Evolutionary conservation across 164 flowering plant species (phyloP).

Genomic region (Macadamia tetraphylla): DNA sequence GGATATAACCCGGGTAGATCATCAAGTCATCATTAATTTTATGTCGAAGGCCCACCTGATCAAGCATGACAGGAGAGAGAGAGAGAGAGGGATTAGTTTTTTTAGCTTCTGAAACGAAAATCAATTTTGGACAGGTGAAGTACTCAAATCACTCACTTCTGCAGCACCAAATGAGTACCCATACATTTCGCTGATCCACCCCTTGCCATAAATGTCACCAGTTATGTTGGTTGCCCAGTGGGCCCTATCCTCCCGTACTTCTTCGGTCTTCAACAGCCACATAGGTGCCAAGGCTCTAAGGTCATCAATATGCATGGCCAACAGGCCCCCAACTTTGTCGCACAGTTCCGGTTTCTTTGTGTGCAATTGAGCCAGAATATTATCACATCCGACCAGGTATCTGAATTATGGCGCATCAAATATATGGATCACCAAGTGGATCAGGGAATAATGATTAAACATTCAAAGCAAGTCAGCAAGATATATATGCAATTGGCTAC

Average conservation of each 20-base stretch:
- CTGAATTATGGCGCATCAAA: no score
- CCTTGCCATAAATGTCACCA: conserved; percentile 87
- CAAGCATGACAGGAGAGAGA: conserved; percentile 16
- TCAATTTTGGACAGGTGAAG: background rate
- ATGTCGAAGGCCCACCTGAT: conserved; percentile 89
- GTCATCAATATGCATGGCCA: conserved; percentile 96
- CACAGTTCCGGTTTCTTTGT: conserved; percentile 78
- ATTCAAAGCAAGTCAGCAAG: background rate
- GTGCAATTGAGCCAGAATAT: conserved; percentile 77
- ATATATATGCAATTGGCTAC: background rate
- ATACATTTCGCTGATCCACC: conserved; percentile 99
- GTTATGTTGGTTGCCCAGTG: conserved; percentile 94
- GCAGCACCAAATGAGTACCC: conserved; percentile 99
- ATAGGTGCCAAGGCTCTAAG: conserved; percentile 90
- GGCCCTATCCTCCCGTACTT: conserved; percentile 86
- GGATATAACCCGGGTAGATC: conserved; percentile 94
- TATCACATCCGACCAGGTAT: conserved; percentile 77
- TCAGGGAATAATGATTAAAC: background rate
- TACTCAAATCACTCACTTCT: conserved; percentile 51
- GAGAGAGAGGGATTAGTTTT: no score
- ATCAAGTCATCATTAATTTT: conserved; percentile 86
- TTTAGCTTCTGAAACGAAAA: background rate
- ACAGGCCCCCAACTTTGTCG: conserved; percentile 96
- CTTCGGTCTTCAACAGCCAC: conserved; percentile 99
- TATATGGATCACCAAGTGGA: no score